These are phyloP conservation scores for Quercus lobata DNA, from an alignment of 331 rosid genomes.

Conservation along the genomic window DNA sequence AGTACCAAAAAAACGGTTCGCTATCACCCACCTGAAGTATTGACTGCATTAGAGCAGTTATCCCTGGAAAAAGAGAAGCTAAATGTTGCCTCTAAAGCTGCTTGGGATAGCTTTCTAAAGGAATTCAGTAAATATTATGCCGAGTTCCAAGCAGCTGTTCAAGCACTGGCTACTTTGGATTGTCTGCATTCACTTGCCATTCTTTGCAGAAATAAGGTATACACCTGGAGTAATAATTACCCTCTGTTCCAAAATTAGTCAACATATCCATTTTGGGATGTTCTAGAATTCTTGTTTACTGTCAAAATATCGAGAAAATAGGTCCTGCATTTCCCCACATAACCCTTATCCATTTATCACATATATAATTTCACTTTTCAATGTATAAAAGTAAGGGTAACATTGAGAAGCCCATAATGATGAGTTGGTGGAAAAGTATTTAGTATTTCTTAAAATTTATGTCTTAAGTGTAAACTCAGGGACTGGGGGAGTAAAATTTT, in stretches of 20 bases:
- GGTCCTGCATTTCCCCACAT: neutral
- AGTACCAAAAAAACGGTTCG: slow-evolving; percentile 86
- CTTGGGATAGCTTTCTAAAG: slow-evolving; percentile 82
- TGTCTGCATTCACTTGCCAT: slow-evolving; percentile 87
- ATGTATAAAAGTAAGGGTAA: no score
- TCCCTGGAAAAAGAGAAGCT: slow-evolving; percentile 81
- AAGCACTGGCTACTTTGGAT: slow-evolving; percentile 88
- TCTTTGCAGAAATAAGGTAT: slow-evolving; percentile 88
- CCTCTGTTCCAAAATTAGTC: neutral
- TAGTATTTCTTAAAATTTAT: neutral
- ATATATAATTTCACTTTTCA: neutral
- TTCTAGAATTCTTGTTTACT: neutral
- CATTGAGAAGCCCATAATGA: neutral
- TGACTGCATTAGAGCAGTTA: slow-evolving; percentile 65
- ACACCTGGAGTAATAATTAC: slow-evolving; percentile 12
- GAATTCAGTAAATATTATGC: slow-evolving; percentile 63
- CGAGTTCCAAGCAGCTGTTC: slow-evolving; percentile 81
- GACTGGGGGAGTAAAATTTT: neutral
- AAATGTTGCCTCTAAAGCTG: slow-evolving; percentile 57
- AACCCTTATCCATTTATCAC: neutral
- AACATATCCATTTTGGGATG: neutral
- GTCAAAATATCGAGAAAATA: neutral
- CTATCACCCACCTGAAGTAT: slow-evolving; percentile 92
- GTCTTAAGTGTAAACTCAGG: neutral
- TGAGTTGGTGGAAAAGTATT: neutral